phyloP scores from a whole-genome alignment of 176 grass and related monocot species.

The Oryza coarctata region DNA sequence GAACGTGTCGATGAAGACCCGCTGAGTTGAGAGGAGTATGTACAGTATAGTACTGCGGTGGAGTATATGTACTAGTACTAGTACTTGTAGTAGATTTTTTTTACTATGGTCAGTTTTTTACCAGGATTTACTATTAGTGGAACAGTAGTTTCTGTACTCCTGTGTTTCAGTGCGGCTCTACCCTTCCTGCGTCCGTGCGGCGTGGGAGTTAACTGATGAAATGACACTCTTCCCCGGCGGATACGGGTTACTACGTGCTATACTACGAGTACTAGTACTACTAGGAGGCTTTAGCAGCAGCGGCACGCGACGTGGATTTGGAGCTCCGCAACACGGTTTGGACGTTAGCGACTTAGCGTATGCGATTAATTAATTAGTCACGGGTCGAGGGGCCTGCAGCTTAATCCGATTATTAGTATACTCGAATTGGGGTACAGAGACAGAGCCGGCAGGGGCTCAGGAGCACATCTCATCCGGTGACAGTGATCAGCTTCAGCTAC shows the following conservation, averaged over 20 bases:
- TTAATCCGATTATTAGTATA: neutral
- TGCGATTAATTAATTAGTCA: neutral
- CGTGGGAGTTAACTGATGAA: neutral
- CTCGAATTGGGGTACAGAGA: neutral
- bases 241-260: neutral
- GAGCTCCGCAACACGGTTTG: neutral
- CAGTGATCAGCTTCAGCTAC: neutral
- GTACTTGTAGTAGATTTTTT: no score
- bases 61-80: no score
- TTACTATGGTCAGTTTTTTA: neutral
- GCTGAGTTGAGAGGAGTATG: no score
- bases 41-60: no score
- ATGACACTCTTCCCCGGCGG: neutral
- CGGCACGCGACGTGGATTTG: neutral
- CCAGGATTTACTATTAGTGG: neutral
- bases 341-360: neutral
- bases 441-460: constrained; percentile 4
- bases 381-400: no score
- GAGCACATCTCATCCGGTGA: neutral
- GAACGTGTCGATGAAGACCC: no score
- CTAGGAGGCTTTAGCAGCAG: neutral
- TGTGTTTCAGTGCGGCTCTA: neutral
- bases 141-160: neutral
- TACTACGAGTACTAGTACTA: neutral
- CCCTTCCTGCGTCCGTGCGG: no score